A percentile compares a stretch with the other conserved stretches of the same genome.
Conservation (phyloP, 768 basidiomycete species). For the Termitomyces sp. region DNA sequence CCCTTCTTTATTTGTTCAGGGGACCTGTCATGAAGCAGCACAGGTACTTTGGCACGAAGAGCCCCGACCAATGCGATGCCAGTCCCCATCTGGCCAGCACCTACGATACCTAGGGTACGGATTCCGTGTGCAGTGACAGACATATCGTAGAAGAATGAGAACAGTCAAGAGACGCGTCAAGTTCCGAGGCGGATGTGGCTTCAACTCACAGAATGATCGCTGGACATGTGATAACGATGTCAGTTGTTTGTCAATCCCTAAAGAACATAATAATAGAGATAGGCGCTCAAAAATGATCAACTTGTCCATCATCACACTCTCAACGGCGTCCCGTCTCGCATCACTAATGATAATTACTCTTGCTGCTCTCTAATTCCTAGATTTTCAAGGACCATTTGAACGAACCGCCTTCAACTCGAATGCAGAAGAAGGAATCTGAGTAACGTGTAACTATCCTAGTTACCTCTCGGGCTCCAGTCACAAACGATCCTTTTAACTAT, state of each 20-base stretch:
- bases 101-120: slow-evolving; percentile 70
- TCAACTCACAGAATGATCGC: not conserved
- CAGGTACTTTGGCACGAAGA: slow-evolving; percentile 79
- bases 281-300: not conserved
- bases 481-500: not conserved
- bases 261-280: not conserved
- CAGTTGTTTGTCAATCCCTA: not conserved
- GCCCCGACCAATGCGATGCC: slow-evolving; percentile 90
- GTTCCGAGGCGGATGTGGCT: not conserved
- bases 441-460: not conserved
- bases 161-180: not conserved
- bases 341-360: not conserved
- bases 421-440: no score
- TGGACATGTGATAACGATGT: slow-evolving; percentile 5
- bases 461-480: no score
- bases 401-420: no score
- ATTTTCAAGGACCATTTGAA: not conserved
- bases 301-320: not conserved
- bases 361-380: not conserved
- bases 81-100: slow-evolving; percentile 86
- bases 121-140: slow-evolving; percentile 67
- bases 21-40: slow-evolving; percentile 81
- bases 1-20: slow-evolving; percentile 69
- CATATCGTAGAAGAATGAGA: slow-evolving; percentile 26
- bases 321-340: not conserved